phyloP scores from a whole-genome alignment of 495 filamentous ascomycete species.

The Xylaria castorea region DNA sequence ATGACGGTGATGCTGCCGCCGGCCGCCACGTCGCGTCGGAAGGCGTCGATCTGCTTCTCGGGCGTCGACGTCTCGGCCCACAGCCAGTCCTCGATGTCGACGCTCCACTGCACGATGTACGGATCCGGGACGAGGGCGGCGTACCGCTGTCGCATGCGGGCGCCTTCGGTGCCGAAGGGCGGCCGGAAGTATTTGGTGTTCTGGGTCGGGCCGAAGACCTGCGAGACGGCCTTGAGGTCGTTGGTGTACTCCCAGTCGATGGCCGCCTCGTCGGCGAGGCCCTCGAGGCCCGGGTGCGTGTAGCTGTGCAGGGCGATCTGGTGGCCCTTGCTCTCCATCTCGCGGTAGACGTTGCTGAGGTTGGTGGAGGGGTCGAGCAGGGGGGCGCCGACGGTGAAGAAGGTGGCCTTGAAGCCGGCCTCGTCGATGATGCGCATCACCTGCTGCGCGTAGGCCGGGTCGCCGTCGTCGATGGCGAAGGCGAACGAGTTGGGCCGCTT shows the following conservation, averaged over 20 bases:
- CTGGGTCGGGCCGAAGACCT: slow-evolving; percentile 53
- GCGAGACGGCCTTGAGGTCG: slow-evolving; percentile 63
- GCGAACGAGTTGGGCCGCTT: slow-evolving; percentile 76
- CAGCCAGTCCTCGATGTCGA: slow-evolving; percentile 82
- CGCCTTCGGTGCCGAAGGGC: slow-evolving; percentile 77
- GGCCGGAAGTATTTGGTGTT: slow-evolving; percentile 71
- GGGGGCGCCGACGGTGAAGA: slow-evolving; percentile 77
- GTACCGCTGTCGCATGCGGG: slow-evolving; percentile 70
- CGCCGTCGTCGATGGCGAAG: slow-evolving; percentile 82
- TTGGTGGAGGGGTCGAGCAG: slow-evolving; percentile 65
- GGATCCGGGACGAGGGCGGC: slow-evolving; percentile 53
- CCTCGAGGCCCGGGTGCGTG: slow-evolving; percentile 79
- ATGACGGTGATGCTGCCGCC: slow-evolving; percentile 79
- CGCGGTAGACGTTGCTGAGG: slow-evolving; percentile 67
- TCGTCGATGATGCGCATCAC: slow-evolving; percentile 71
- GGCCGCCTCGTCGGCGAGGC: slow-evolving; percentile 57
- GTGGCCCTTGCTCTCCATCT: slow-evolving; percentile 70
- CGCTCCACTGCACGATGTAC: slow-evolving; percentile 74
- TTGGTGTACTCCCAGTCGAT: slow-evolving; percentile 77
- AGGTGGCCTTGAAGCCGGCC: slow-evolving; percentile 72
- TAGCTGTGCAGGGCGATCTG: slow-evolving; percentile 78
- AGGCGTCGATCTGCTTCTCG: slow-evolving; percentile 77
- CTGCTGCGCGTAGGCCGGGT: slow-evolving; percentile 64
- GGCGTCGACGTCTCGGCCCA: slow-evolving; percentile 72
- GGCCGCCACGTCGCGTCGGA: slow-evolving; percentile 66